Evolutionary conservation across 495 filamentous ascomycete genomes (phyloP), one percentile per base, ranked within the genome.

Genomic region (Stereocaulon alpinum): DNA sequence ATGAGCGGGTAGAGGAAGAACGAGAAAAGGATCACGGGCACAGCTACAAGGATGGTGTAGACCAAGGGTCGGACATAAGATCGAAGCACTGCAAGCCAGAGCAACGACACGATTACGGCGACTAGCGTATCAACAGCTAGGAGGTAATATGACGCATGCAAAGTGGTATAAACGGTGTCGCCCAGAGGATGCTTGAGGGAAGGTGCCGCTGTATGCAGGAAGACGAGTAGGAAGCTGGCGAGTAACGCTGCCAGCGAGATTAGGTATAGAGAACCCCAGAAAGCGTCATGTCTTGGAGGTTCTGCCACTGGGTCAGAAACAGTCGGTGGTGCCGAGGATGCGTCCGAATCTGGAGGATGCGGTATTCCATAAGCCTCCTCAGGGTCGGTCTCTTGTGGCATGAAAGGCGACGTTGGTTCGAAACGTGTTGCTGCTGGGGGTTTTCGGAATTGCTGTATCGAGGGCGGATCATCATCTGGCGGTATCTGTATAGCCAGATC

Each of bases 1-100:
- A 96, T 82, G 63, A 98, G 84, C 3, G 93, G 87, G 70, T 96
- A 97, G 20, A 97, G 70, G 22, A 87, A 90, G 68, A 96, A 95
- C 0, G 88, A 88, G 63, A 88, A 82, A 52, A 96, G 75, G 24
- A 95, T 83, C 56, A 90, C 73, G 3, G 93, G 93, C 20, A 96
- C 93, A 17, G 86, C 85, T 52, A 96, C 71, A 37, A 96, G 71
- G 24, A 95, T 86, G 43, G 85, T 68, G 63, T 85, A 82, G 54
- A 95, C 87, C 43, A 97, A 72, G 10, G 82, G 82, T 63, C 87
- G 83, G 34, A 94, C 87, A 68, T 91, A 95, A 15, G 87, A 88
- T 56, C 89, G 81, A 55, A 98, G 74, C 5, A 95, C 74, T 18
- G 91, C 88, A 63, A 98, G 81, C 94, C 94, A 97, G 29, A 96